Conservation (phyloP, 2,329 filamentous ascomycete species). For the Claviceps pusilla region DNA sequence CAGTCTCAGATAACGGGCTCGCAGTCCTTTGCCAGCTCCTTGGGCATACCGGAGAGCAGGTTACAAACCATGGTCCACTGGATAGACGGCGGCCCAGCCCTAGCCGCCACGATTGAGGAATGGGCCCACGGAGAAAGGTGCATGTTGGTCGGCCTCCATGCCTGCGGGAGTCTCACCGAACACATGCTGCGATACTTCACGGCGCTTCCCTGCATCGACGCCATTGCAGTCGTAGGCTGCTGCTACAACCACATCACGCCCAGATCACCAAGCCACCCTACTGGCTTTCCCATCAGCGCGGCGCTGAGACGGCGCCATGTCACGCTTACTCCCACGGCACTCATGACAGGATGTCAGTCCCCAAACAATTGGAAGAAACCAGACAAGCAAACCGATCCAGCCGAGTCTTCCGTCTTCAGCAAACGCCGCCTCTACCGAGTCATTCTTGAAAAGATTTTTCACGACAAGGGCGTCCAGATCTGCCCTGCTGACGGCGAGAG, state of each 20-base stretch:
- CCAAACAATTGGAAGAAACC: constrained; percentile 18
- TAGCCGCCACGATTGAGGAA: constrained; percentile 11
- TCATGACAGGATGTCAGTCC: constrained; percentile 20
- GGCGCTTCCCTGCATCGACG: constrained; percentile 8
- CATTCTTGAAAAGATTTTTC: constrained; percentile 14
- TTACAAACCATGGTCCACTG: constrained; percentile 14
- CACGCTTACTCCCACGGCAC: constrained; percentile 15
- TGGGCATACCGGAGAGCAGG: constrained; percentile 10
- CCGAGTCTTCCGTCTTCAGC: constrained; percentile 9
- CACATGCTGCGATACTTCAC: constrained; percentile 19
- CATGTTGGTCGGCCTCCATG: constrained; percentile 19
- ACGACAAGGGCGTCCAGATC: constrained; percentile 12
- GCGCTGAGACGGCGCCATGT: constrained; percentile 11
- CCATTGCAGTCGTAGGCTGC: constrained; percentile 16
- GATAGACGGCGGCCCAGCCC: constrained; percentile 13
- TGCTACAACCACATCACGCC: constrained; percentile 20
- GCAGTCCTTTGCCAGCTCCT: constrained; percentile 9
- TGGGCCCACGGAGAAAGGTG: constrained; percentile 16
- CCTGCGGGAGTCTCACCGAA: constrained; percentile 19
- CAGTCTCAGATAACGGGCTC: constrained; percentile 16
- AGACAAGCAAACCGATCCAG: constrained; percentile 2
- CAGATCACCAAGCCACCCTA: constrained; percentile 20
- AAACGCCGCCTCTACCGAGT: constrained; percentile 15
- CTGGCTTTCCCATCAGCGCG: constrained; percentile 24
- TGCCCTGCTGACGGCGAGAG: constrained; percentile 3